Percentiles rank a stretch among this genome's conserved stretches.
Conservation (phyloP, 352 stramenopile species). For the Phytophthora melonis region DNA sequence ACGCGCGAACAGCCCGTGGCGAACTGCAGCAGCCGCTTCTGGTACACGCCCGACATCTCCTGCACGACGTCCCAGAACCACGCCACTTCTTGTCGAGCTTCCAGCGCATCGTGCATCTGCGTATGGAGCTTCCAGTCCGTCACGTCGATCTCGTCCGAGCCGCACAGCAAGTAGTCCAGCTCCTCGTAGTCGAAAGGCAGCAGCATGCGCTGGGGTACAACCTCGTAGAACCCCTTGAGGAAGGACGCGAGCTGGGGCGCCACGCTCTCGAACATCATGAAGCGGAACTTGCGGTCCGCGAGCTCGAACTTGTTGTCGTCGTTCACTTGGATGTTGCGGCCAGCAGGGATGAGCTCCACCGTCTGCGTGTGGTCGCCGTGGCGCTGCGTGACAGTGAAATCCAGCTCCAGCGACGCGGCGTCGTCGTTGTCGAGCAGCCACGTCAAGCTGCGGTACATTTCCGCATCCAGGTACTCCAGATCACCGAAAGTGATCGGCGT, state of each 20-base stretch:
- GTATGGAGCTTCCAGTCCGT: constrained; percentile 94
- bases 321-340: constrained; percentile 88
- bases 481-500: constrained; percentile 95
- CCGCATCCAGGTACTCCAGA: constrained; percentile 85
- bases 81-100: constrained; percentile 38
- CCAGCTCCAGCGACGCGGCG: constrained; percentile 55
- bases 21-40: constrained; percentile 78
- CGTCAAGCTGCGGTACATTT: constrained; percentile 64
- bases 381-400: constrained; percentile 67
- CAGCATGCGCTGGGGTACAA: constrained; percentile 93
- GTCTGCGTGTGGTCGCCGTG: constrained; percentile 23
- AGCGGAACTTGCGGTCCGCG: constrained; percentile 94
- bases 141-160: constrained; percentile 93
- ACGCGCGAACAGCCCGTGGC: constrained; percentile 77
- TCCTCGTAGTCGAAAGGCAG: constrained; percentile 97
- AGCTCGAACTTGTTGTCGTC: constrained; percentile 97
- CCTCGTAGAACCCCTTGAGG: constrained; percentile 96
- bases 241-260: constrained; percentile 89
- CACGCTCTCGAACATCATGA: constrained; percentile 95
- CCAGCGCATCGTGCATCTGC: constrained; percentile 15
- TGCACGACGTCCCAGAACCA: constrained; percentile 88
- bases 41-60: constrained; percentile 75
- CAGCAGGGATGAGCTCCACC: constrained; percentile 68
- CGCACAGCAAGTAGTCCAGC: constrained; percentile 95
- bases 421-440: constrained; percentile 73